Evolutionary conservation across 1,284 basidiomycete genomes (phyloP), one percentile per base, ranked within the genome.

Genomic region (Irpex sp.): DNA sequence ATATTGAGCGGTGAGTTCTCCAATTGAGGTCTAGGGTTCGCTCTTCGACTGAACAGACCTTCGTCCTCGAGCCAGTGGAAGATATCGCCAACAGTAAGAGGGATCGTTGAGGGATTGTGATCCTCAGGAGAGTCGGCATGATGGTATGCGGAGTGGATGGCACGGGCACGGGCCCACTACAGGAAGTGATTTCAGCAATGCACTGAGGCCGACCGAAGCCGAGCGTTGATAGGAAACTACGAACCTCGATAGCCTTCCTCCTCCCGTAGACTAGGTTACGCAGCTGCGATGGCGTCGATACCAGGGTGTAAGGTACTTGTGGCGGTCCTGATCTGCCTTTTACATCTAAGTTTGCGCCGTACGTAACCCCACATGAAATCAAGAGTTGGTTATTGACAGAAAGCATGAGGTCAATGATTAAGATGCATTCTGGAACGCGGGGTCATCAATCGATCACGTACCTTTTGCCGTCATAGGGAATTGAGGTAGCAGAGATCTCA

Each of bases 181-280:
- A 61, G 31, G 31, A 33, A 33, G 31, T 33, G 31, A 33, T 33
- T 33, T 33, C 31, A 60, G 67, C 43, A 60, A 5, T 50, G 4
- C 21, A 43, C 1, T 60, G 19, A 47, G 17, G 6, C 17, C 35
- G 6, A 35, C 8, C 26, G 31, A 15, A 36, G 7, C 6, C 21
- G 26, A 53, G 17, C 7, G 6, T 3, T 54, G 5, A 35, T 11
- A n/a, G 35, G 7, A 36, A 1, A 1, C 15, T 8, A 53, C 80
- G 63, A 60, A 89, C 89, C 77, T 91, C 88, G 8, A 90, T 85
- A 0, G 89, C 86, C 72, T 90, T 89, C 61, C 85, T 79, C 61
- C 87, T 81, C 33, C 89, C 89, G 54, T 77, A 70, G 15, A 84
- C 71, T 19, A 89, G 74, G 21, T 69, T 71, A 19, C 76, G 76